Conservation (phyloP, 352 stramenopile species). For the Globisporangium irregulare region DNA sequence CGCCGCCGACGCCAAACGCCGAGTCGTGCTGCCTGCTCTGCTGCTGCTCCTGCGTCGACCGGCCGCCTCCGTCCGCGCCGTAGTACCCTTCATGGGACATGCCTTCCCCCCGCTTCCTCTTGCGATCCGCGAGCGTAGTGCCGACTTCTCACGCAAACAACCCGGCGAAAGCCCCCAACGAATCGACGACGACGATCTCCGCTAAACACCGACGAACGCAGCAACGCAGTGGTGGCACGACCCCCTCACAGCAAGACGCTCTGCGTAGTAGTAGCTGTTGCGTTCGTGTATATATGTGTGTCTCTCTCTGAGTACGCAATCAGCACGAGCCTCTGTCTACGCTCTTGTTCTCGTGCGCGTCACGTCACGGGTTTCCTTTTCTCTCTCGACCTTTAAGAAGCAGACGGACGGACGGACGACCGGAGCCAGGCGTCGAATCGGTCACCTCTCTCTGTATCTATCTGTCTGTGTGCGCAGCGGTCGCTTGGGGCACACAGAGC, state of each 20-base stretch:
- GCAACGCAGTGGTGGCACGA: neutral
- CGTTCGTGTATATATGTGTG: neutral
- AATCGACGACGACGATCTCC: constrained; percentile 1
- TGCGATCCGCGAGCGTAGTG: constrained; percentile 41
- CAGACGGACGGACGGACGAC: neutral
- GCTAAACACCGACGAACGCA: neutral
- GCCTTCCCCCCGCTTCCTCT: constrained; percentile 54
- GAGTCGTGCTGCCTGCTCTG: neutral
- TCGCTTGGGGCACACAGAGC: neutral
- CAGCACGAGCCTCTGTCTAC: neutral
- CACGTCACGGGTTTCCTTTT: neutral
- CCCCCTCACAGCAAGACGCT: neutral
- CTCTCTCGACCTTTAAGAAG: constrained; percentile 3
- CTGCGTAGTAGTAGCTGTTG: neutral
- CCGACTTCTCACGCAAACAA: constrained; percentile 4
- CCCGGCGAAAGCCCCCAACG: constrained; percentile 4
- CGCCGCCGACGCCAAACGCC: constrained; percentile 3
- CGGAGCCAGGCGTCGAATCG: neutral
- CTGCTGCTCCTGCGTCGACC: constrained; percentile 13
- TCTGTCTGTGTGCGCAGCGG: neutral
- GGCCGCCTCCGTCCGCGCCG: constrained; percentile 37
- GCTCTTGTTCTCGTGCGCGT: neutral
- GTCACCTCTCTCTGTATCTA: neutral
- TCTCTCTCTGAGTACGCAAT: neutral
- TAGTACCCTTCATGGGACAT: constrained; percentile 69